Conservation (phyloP, 169 alveolate genomes). For the Plasmodium billcollinsi region DNA sequence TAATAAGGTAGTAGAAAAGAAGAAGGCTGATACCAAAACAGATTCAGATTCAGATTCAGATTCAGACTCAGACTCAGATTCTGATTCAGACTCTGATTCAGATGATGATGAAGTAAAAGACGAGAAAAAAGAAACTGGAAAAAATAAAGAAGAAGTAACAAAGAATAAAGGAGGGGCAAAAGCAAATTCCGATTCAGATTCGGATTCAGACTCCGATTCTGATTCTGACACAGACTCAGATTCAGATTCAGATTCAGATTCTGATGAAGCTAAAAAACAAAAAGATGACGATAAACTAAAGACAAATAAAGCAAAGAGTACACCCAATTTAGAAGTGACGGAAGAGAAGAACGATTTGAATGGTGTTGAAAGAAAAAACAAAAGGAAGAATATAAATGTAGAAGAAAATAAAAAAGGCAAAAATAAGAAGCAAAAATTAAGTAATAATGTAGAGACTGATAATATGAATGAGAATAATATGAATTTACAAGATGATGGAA, state of each 20-base stretch:
- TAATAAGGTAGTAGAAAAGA: neutral
- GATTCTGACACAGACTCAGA: constrained; percentile 20
- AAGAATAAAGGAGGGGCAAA: neutral
- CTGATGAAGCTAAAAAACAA: constrained; percentile 3
- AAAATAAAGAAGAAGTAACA: neutral
- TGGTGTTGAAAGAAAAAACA: constrained; percentile 21
- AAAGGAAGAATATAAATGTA: constrained; percentile 18
- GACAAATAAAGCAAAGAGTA: neutral
- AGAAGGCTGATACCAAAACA: neutral
- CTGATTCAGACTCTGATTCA: constrained; percentile 44
- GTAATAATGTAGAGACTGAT: neutral
- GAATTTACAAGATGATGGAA: neutral
- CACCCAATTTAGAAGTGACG: neutral
- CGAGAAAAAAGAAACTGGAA: neutral
- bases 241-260: constrained; percentile 23
- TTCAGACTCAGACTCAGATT: constrained; percentile 53
- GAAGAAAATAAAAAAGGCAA: constrained; percentile 18
- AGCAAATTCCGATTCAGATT: constrained; percentile 11
- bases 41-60: constrained; percentile 41
- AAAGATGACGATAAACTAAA: constrained; percentile 6
- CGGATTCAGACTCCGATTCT: constrained; percentile 6
- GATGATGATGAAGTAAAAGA: constrained; percentile 13
- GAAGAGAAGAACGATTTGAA: neutral
- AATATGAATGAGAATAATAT: neutral
- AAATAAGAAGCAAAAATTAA: constrained; percentile 33